phyloP scores from a whole-genome alignment of 768 basidiomycete genomes.

The Lanmaoa pseudosensibilis region DNA sequence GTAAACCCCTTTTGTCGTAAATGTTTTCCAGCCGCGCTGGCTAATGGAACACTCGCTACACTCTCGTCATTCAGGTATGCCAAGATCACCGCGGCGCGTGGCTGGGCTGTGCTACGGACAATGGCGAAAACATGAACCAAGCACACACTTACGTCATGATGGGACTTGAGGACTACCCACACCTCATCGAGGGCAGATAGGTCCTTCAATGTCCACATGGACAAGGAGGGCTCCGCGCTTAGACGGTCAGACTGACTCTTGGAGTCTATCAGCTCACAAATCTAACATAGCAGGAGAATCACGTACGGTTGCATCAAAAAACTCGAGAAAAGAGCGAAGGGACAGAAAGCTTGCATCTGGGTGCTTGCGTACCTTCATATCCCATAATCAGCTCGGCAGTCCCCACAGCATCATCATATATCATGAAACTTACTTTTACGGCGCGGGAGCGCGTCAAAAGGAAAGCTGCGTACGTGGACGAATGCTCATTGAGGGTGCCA shows the following conservation, averaged over 20 bases:
- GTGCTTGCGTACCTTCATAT: slow-evolving; percentile 27
- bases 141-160: slow-evolving; percentile 54
- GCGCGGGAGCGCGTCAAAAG: slow-evolving; percentile 52
- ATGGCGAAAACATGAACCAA: neutral
- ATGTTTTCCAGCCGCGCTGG: neutral
- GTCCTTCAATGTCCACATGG: slow-evolving; percentile 51
- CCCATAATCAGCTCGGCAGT: neutral
- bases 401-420: neutral
- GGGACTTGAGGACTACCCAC: slow-evolving; percentile 59
- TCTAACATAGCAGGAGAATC: neutral
- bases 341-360: slow-evolving; percentile 23
- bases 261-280: slow-evolving; percentile 8
- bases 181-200: slow-evolving; percentile 37
- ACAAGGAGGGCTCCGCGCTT: slow-evolving; percentile 31
- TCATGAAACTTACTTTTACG: slow-evolving; percentile 44
- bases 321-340: slow-evolving; percentile 27
- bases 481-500: slow-evolving; percentile 8
- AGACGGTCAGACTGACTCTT: slow-evolving; percentile 14
- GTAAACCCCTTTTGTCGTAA: slow-evolving; percentile 3
- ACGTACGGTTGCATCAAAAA: slow-evolving; percentile 24
- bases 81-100: slow-evolving; percentile 2
- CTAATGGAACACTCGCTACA: neutral
- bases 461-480: slow-evolving; percentile 39
- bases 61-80: neutral
- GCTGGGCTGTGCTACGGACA: neutral